Percentiles rank a stretch among this genome's conserved stretches.
These are phyloP conservation scores for Lentinula guzmanii DNA, from an alignment of 768 basidiomycete species.

Conservation along the genomic window DNA sequence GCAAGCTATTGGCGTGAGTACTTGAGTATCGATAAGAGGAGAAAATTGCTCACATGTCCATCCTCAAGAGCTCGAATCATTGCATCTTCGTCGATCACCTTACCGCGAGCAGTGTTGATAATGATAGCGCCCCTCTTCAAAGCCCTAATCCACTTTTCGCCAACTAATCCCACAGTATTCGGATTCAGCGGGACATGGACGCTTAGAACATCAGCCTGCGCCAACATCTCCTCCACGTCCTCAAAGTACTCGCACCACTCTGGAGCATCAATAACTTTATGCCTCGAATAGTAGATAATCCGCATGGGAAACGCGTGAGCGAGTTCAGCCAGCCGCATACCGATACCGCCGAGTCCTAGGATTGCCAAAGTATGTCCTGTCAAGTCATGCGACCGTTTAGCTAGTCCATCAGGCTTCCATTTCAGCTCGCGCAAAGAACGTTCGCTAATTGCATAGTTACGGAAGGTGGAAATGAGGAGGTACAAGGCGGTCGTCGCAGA, in stretches of 20 bases:
- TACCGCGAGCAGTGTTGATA: constrained; percentile 89
- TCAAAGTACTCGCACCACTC: constrained; percentile 73
- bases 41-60: constrained; percentile 65
- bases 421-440: constrained; percentile 44
- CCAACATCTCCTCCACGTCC: constrained; percentile 58
- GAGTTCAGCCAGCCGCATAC: constrained; percentile 62
- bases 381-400: constrained; percentile 53
- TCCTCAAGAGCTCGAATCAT: constrained; percentile 81
- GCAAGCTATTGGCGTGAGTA: constrained; percentile 42
- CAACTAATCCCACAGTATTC: constrained; percentile 70
- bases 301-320: constrained; percentile 85
- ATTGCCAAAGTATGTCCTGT: constrained; percentile 67
- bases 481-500: constrained; percentile 87
- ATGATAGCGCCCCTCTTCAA: constrained; percentile 76
- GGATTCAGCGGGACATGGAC: constrained; percentile 76
- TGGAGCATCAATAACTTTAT: constrained; percentile 51
- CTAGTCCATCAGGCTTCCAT: constrained; percentile 53
- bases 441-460: constrained; percentile 68
- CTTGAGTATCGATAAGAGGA: constrained; percentile 6
- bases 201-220: constrained; percentile 74
- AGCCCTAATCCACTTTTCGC: constrained; percentile 67
- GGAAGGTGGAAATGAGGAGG: constrained; percentile 71
- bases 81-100: constrained; percentile 83
- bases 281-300: constrained; percentile 73
- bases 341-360: constrained; percentile 76